Conservation (phyloP, 345 rosid genomes). For the Eucalyptus virginea region DNA sequence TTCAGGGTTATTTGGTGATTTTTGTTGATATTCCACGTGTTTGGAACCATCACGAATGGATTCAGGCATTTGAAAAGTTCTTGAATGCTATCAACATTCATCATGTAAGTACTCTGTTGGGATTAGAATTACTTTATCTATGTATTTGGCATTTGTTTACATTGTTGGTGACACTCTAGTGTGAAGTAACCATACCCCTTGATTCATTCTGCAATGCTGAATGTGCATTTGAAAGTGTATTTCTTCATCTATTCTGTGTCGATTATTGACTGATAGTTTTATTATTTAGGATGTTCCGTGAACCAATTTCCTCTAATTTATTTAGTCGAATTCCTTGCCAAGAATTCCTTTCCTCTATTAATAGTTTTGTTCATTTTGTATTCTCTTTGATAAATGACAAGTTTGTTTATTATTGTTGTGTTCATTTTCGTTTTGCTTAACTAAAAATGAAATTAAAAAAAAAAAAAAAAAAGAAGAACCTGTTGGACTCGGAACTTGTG, state of each 20-base stretch:
- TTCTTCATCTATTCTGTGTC: background rate
- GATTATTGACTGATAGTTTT: background rate
- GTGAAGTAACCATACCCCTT: background rate
- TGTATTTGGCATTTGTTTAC: background rate
- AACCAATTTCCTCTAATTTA: background rate
- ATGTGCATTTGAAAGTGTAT: background rate
- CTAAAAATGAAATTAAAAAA: too few species aligned
- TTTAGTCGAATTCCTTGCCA: too few species aligned
- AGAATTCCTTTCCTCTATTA: too few species aligned
- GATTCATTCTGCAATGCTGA: background rate
- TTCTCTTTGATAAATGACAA: too few species aligned
- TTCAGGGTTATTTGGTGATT: constrained; percentile 85
- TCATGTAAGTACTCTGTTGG: constrained; percentile 49
- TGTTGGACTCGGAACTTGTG: too few species aligned
- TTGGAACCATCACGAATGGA: constrained; percentile 97
- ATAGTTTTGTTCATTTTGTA: too few species aligned
- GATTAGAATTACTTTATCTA: background rate
- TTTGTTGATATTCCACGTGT: constrained; percentile 93
- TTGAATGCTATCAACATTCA: constrained; percentile 90
- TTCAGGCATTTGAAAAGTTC: constrained; percentile 96
- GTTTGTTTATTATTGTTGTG: too few species aligned
- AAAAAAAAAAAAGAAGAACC: too few species aligned
- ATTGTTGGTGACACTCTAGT: background rate
- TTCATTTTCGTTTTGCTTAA: too few species aligned
- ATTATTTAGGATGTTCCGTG: background rate